Base-by-base conservation (phyloP, 2,329 filamentous ascomycete genomes). In the Beauveria pseudobassiana region DNA sequence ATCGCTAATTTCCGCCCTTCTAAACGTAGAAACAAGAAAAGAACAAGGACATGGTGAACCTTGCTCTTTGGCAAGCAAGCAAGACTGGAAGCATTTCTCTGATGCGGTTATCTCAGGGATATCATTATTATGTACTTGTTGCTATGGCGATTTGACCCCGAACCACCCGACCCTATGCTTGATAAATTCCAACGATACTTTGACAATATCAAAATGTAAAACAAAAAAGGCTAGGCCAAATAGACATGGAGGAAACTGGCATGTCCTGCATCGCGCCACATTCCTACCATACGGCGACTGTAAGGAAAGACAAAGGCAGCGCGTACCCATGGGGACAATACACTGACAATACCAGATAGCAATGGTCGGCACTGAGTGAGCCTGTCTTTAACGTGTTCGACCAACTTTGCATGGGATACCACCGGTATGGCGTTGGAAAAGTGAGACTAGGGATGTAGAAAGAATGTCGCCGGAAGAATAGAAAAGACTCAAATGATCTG, bases 91-190 rank as follows among this genome's bases (percentile, higher is more conserved):
- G 22, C 46, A 28, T 28, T 14, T 49, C 16, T 28, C 20, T 53
- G 12, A 22, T 40, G 34, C 3, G 49, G 12, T 28, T 49, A 7
- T 40, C 20, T 22, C 56, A 50, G 14, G 57, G 48, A 52, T 59
- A 52, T 59, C 57, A 52, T 59, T 52, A 59, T 59, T 59, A 59
- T 59, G 26, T 59, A 52, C 57, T 54, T 54, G 28, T 48, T 60
- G 49, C 50, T 60, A 53, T 60, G 50, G 49, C 58, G 26, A 48
- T 34, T 40, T 40, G 57, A 12, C 48, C 24, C n/a, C 28, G n/a
- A 53, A 48, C 40, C 26, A 20, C 24, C 48, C 22, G 4, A 22
- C 58, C 38, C 14, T 28, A 42, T 45, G 42, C 40, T 18, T 50
- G 5, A 51, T 20, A 28, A 38, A 34, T 38, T n/a, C 34, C 42